Conservation (phyloP, 192 early-diverging fungal genomes). For the Rhizoclosmatium globosum region DNA sequence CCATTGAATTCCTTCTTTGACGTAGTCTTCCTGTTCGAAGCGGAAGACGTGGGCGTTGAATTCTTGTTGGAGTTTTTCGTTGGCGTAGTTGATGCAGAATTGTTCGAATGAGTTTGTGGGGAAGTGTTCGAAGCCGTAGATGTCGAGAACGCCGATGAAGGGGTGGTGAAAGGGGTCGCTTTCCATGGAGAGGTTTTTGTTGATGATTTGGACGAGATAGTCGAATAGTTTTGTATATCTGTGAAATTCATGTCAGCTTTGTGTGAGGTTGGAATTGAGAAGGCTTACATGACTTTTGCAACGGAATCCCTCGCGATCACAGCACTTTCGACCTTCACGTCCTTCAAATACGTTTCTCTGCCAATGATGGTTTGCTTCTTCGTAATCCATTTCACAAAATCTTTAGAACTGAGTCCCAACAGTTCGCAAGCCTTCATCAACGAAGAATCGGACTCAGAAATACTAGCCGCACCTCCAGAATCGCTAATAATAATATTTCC, state of each 20-base stretch:
- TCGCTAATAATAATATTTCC: slow-evolving; percentile 68
- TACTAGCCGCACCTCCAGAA: slow-evolving; percentile 64
- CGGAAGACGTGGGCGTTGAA: slow-evolving; percentile 96
- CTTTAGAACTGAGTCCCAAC: slow-evolving; percentile 2
- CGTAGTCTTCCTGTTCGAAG: slow-evolving; percentile 95
- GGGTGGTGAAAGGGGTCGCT: slow-evolving; percentile 60
- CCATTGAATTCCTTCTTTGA: slow-evolving; percentile 62
- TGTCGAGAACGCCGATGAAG: slow-evolving; percentile 95
- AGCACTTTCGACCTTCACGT: slow-evolving; percentile 69
- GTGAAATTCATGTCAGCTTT: slow-evolving; percentile 39
- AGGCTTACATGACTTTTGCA: slow-evolving; percentile 89
- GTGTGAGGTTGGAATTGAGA: neutral
- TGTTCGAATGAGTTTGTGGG: slow-evolving; percentile 95
- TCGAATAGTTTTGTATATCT: slow-evolving; percentile 90
- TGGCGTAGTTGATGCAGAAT: slow-evolving; percentile 89
- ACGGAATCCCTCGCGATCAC: slow-evolving; percentile 82
- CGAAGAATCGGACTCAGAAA: slow-evolving; percentile 23
- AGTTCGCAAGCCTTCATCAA: slow-evolving; percentile 19
- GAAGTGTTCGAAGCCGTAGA: slow-evolving; percentile 81
- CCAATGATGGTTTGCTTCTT: slow-evolving; percentile 77
- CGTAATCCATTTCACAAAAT: slow-evolving; percentile 79
- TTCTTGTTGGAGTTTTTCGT: slow-evolving; percentile 95
- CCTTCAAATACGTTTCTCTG: slow-evolving; percentile 68
- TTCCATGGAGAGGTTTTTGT: slow-evolving; percentile 78
- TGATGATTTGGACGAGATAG: slow-evolving; percentile 84